Conservation (phyloP, 495 filamentous ascomycete species). For the Evansstolkia leycettana region DNA sequence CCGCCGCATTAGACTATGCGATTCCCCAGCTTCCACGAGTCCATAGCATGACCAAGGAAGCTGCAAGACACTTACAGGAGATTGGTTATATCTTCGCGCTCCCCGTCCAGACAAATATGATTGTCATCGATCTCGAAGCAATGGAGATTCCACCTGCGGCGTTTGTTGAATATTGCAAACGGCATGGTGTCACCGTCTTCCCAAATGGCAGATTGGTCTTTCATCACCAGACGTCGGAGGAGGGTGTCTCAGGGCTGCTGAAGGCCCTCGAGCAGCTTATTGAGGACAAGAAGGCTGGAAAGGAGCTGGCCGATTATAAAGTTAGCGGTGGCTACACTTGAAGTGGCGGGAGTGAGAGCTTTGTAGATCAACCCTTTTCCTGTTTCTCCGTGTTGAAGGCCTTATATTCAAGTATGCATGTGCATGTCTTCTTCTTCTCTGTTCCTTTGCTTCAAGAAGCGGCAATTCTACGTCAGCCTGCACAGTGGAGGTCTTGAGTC, state of each 20-base stretch:
- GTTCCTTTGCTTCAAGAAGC: too few relatives aligned
- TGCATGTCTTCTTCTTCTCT: too few relatives aligned
- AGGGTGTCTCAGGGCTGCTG: slow-evolving; percentile 4
- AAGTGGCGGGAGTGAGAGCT: too few relatives aligned
- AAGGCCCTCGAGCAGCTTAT: slow-evolving; percentile 5
- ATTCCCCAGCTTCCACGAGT: slow-evolving; percentile 6
- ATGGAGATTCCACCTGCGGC: slow-evolving; percentile 26
- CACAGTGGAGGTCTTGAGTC: too few relatives aligned
- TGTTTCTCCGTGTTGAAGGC: too few relatives aligned
- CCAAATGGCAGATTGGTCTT: slow-evolving; percentile 10
- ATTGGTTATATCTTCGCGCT: slow-evolving; percentile 44
- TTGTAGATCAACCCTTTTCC: too few relatives aligned
- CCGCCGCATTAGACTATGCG: slow-evolving; percentile 25
- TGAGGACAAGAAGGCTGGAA: slow-evolving; percentile 3
- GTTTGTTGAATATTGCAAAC: slow-evolving; percentile 36
- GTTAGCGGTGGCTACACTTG: too few relatives aligned
- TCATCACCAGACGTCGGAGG: slow-evolving; percentile 11
- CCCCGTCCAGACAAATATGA: slow-evolving; percentile 70
- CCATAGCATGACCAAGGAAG: slow-evolving; percentile 4
- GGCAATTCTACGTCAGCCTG: too few relatives aligned
- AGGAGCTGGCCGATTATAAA: too few relatives aligned
- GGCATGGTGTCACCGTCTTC: slow-evolving; percentile 40
- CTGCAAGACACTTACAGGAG: slow-evolving; percentile 3
- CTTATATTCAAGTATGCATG: too few relatives aligned
- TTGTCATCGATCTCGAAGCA: slow-evolving; percentile 57